These are phyloP conservation scores for Suillus subaureus DNA, from an alignment of 768 basidiomycete genomes.

Conservation along the genomic window DNA sequence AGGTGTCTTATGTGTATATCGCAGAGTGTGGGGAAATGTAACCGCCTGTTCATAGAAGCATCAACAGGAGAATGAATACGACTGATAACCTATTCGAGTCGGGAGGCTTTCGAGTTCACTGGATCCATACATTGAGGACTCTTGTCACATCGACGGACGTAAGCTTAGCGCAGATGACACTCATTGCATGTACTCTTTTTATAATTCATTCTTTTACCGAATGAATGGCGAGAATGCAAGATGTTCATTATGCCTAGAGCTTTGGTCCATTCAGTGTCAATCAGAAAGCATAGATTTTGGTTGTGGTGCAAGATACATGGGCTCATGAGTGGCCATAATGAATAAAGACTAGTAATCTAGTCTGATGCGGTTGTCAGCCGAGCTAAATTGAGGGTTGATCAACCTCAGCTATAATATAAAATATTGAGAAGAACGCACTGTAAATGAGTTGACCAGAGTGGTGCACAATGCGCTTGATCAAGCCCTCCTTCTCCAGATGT, in stretches of 20 bases:
- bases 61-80: background rate
- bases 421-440: slow-evolving; percentile 60
- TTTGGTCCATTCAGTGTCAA: slow-evolving; percentile 14
- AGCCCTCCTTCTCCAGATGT: slow-evolving; percentile 91
- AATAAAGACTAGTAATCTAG: slow-evolving; percentile 29
- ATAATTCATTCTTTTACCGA: background rate
- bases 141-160: background rate
- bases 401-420: background rate
- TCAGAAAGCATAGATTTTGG: slow-evolving; percentile 31
- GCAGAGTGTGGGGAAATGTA: slow-evolving; percentile 66
- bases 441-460: slow-evolving; percentile 94
- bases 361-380: slow-evolving; percentile 47
- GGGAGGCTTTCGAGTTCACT: background rate
- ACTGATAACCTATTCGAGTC: background rate
- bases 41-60: slow-evolving; percentile 1
- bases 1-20: background rate
- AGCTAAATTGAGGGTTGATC: slow-evolving; percentile 30
- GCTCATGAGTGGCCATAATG: slow-evolving; percentile 30
- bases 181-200: background rate
- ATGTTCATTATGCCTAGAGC: background rate
- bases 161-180: background rate
- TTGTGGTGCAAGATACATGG: slow-evolving; percentile 39
- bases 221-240: background rate
- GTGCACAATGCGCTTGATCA: slow-evolving; percentile 96
- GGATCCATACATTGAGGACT: background rate